phyloP scores from a whole-genome alignment of 768 basidiomycete genomes.

The Crucibulum laeve region DNA sequence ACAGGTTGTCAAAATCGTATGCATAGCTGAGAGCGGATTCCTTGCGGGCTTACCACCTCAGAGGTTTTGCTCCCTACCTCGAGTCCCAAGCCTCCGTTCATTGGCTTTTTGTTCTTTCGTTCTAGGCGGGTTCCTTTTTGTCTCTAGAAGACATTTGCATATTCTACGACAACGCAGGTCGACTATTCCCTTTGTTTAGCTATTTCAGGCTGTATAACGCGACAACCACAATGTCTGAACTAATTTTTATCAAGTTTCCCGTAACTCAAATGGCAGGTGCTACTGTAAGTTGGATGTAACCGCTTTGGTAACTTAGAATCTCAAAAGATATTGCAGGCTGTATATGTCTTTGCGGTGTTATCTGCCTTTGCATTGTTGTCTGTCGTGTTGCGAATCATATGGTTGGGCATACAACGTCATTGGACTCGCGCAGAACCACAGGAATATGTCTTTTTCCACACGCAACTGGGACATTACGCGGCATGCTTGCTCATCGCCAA shows the following conservation, averaged over 20 bases:
- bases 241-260: slow-evolving; percentile 24
- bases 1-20: no score
- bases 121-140: slow-evolving; percentile 17
- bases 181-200: not conserved
- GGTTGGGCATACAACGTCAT: slow-evolving; percentile 35
- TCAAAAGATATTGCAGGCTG: slow-evolving; percentile 25
- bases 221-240: not conserved
- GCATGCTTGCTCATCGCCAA: slow-evolving; percentile 59
- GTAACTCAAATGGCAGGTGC: slow-evolving; percentile 28
- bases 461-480: slow-evolving; percentile 69
- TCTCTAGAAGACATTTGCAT: slow-evolving; percentile 15
- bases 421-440: slow-evolving; percentile 23
- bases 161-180: slow-evolving; percentile 7
- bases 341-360: slow-evolving; percentile 49
- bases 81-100: not conserved
- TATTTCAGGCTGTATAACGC: not conserved
- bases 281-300: slow-evolving; percentile 23
- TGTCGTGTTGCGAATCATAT: slow-evolving; percentile 43
- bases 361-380: slow-evolving; percentile 50
- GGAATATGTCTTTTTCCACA: slow-evolving; percentile 64
- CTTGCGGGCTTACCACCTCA: slow-evolving; percentile 2
- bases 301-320: not conserved
- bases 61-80: not conserved
- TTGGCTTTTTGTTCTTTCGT: slow-evolving; percentile 8
- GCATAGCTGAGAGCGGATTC: no score